Evolutionary conservation across 2,329 filamentous ascomycete species (phyloP), one percentile per base, ranked within the genome.

Genomic region (Curvularia lunata): DNA sequence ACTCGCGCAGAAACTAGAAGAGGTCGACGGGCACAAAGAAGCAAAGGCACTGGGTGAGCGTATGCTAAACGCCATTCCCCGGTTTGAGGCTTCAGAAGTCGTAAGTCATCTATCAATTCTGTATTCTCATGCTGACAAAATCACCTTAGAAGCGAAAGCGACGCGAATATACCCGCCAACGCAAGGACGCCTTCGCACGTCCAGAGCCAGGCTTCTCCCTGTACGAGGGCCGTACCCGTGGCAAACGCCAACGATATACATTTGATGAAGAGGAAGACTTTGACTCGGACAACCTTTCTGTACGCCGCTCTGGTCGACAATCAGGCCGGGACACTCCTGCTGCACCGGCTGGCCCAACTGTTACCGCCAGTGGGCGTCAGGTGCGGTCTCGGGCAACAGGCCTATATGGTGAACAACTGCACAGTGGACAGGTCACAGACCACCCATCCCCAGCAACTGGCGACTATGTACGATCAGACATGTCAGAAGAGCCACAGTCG

Each of bases 201-300:
- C 92, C 92, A 5, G 93, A 97, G 67, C 89, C 90, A 9, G 92
- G 92, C 4, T 96, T 94, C 74, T 97, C 93, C 1, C 82, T 96
- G 56, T 99, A 99, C 75, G 95, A 99, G 80, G 95, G 95, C 48
- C 91, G 95, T 52, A 99, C 96, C 5, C 88, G 95, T 58, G 95
- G 95, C 55, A 98, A 99, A 82, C 90, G 94, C 60, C 90, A 96
- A 79, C 96, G 93, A 77, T 99, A 99, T 73, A 99, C 92, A 0
- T 99, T 91, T 73, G 96, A 92, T 0, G 93, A 97, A 51, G 91
- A 96, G 23, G 91, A 96, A 65, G 92, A 96, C n/a, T 82, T 79
- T 50, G 86, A 85, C 71, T 88, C 88, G 74, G 93, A 81, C 59
- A 79, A 80, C 18, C 85, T 88, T 6, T 91, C 91, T 12, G 84